Base-by-base conservation (phyloP, 1,284 basidiomycete genomes). In the Coniferiporia weirii region DNA sequence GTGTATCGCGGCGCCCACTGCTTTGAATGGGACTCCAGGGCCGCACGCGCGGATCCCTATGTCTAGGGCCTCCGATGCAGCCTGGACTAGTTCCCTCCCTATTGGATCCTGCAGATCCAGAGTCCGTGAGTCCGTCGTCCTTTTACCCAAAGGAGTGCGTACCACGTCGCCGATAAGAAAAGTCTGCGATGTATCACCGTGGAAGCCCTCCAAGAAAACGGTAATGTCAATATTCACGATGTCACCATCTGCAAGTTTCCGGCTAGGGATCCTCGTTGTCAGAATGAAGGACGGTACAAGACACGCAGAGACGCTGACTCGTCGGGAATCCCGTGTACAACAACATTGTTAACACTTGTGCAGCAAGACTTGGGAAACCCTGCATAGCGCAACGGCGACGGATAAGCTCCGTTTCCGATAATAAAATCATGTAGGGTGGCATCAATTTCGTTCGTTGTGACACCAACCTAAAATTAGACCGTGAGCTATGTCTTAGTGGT, bases 211-310 rank as follows among this genome's bases (percentile, higher is more conserved):
- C 22, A 85, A 73, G 69, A 82, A 94, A 5, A 94, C 77, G 0
- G 93, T 95, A 3, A 95, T 73, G 70, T 95, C 93, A 44, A 95
- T 76, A 68, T 93, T 94, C 65, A 95, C 75, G 49, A 95, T 89
- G 66, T 95, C 93, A 1, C 87, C 87, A 53, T 89, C 76, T 69
- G 87, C 79, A 2, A 95, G 78, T 0, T 82, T 83, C n/a, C 91
- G 89, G 60, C 91, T 93, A 59, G 62, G 56, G 44, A 45, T 19
- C 3, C 40, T 10, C 15, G 15, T 15, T 40, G 38, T 17, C 3
- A 34, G 36, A 1, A 17, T 44, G n/a, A 36, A 53, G 17, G 27
- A 55, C 17, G 43, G 54, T 5, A 55, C 43, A 59, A 32, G 10
- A 58, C 54, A 35, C 36, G 52, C 34, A 44, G 35, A 52, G 17